Conservation (phyloP, 78 protist genomes). For the Anaeramoeba ignava region DNA sequence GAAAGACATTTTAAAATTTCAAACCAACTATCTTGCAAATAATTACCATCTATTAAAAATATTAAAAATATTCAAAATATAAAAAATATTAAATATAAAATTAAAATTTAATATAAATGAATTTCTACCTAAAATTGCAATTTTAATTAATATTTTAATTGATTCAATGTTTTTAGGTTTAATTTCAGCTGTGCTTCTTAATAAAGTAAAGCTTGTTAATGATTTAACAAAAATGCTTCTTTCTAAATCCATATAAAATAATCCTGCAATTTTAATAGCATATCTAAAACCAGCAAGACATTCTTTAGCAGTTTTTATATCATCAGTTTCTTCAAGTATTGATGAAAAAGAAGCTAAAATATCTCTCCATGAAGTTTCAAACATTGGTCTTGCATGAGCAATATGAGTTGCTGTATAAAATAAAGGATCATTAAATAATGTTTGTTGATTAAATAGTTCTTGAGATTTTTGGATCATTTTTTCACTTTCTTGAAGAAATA, state of each 20-base stretch:
- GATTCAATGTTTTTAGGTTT: slow-evolving; percentile 65
- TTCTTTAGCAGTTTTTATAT: neutral
- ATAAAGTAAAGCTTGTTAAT: slow-evolving; percentile 70
- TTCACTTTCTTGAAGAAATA: neutral
- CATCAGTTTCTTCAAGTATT: slow-evolving; percentile 24
- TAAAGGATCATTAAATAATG: neutral
- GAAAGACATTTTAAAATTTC: neutral
- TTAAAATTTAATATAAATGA: no score
- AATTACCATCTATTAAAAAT: neutral
- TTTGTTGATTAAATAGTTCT: neutral
- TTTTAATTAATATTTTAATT: slow-evolving; percentile 46
- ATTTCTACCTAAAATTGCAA: no score
- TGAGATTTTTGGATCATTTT: neutral
- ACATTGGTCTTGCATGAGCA: slow-evolving; percentile 18
- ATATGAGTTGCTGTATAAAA: slow-evolving; percentile 3
- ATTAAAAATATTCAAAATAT: no score
- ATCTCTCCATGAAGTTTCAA: slow-evolving; percentile 44
- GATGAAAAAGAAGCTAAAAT: slow-evolving; percentile 48
- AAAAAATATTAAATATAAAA: no score
- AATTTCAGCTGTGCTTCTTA: slow-evolving; percentile 33
- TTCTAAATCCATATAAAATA: slow-evolving; percentile 57
- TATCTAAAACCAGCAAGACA: slow-evolving; percentile 10
- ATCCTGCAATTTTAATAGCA: slow-evolving; percentile 45
- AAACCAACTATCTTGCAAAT: neutral
- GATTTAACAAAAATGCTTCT: slow-evolving; percentile 76